Conservation (phyloP, 2,329 filamentous ascomycete species). For the Mollisiaceae sp. region DNA sequence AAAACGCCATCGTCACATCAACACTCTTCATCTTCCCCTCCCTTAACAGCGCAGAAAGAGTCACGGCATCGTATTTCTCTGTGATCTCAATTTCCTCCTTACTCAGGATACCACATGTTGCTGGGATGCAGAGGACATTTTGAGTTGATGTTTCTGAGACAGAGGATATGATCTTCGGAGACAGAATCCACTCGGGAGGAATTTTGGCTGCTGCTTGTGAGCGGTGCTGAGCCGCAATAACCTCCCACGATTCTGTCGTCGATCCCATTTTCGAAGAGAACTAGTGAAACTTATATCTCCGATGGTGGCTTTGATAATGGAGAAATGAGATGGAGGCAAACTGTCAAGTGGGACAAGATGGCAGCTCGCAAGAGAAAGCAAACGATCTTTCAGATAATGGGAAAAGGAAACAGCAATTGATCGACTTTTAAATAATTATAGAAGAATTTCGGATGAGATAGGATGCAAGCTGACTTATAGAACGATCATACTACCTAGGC, state of each 20-base stretch:
- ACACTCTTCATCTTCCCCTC: constrained; percentile 15
- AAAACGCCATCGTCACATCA: constrained; percentile 15
- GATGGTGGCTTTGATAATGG: neutral
- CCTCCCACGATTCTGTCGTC: neutral
- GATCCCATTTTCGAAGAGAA: neutral
- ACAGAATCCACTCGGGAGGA: neutral
- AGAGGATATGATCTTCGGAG: neutral
- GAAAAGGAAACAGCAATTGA: neutral
- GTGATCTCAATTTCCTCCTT: constrained; percentile 29
- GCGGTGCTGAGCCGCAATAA: neutral
- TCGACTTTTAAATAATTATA: neutral
- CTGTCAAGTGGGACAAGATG: neutral
- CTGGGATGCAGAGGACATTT: constrained; percentile 16
- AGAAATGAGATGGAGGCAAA: neutral
- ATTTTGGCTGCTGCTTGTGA: neutral
- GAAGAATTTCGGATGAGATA: neutral
- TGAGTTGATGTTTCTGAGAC: neutral
- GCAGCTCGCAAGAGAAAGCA: neutral
- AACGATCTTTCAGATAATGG: neutral
- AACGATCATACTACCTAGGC: neutral
- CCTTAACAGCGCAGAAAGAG: constrained; percentile 27
- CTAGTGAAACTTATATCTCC: neutral
- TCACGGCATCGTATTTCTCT: constrained; percentile 32
- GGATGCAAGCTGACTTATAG: neutral
- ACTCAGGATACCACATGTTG: constrained; percentile 31